These are phyloP conservation scores for Sporothrix pallida DNA, from an alignment of 2,329 filamentous ascomycete genomes.

Conservation along the genomic window DNA sequence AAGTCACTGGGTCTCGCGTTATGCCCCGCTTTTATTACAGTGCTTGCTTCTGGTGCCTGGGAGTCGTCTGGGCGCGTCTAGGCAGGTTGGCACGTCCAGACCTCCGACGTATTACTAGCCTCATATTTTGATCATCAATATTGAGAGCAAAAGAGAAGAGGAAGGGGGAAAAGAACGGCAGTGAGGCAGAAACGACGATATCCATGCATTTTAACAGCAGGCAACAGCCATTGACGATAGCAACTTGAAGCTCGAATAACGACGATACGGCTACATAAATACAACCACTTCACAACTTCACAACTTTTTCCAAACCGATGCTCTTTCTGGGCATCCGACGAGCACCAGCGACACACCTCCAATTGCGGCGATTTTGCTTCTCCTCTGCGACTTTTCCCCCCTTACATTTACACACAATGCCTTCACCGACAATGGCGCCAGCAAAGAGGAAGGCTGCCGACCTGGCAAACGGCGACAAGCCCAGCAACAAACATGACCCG, in stretches of 20 bases:
- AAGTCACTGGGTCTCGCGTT: conserved; percentile 24
- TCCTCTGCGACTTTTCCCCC: background rate
- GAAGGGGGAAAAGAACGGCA: background rate
- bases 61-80: background rate
- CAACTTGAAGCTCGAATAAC: background rate
- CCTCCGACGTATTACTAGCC: too few relatives aligned
- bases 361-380: background rate
- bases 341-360: background rate
- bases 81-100: background rate
- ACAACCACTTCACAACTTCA: background rate
- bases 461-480: background rate
- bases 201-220: background rate
- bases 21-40: conserved; percentile 16
- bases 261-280: background rate
- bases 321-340: background rate
- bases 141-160: background rate
- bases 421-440: background rate
- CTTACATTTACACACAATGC: background rate
- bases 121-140: too few relatives aligned
- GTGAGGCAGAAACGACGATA: background rate
- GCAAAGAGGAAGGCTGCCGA: conserved; percentile 16
- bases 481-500: conserved; percentile 42
- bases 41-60: background rate
- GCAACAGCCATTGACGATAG: too few relatives aligned
- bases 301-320: background rate